A percentile compares a stretch with the other conserved stretches of the same genome.
These are phyloP conservation scores for Phytopythium delawarense DNA, from an alignment of 352 stramenopile species.

Conservation along the genomic window DNA sequence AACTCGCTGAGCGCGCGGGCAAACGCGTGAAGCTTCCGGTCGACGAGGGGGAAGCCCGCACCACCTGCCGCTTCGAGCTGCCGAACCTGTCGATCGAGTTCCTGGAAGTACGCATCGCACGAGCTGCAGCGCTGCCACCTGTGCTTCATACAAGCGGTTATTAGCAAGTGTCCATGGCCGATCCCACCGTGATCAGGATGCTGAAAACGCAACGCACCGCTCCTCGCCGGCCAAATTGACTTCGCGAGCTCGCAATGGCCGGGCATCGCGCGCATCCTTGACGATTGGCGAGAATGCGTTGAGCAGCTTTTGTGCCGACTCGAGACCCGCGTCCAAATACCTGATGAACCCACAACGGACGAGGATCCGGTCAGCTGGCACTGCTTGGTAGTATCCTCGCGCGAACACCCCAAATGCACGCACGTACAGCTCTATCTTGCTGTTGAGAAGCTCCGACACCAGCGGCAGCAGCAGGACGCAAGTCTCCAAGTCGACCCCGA, in stretches of 20 bases:
- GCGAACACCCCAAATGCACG: neutral
- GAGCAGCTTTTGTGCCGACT: conserved; percentile 59
- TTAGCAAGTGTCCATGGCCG: neutral
- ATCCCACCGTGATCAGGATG: conserved; percentile 2
- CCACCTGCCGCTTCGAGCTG: conserved; percentile 17
- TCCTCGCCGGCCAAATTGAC: conserved; percentile 77
- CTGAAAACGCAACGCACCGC: conserved; percentile 22
- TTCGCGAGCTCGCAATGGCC: conserved; percentile 42
- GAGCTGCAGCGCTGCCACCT: conserved; percentile 53
- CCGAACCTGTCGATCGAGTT: conserved; percentile 51
- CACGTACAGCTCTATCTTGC: conserved; percentile 64
- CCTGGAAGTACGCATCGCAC: conserved; percentile 64
- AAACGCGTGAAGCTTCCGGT: conserved; percentile 44
- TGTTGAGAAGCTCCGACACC: conserved; percentile 57
- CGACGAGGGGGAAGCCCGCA: conserved; percentile 28
- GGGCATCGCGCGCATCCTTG: conserved; percentile 50
- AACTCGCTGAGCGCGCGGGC: conserved; percentile 40
- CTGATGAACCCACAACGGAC: conserved; percentile 11
- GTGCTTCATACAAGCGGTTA: neutral
- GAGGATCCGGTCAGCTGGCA: neutral
- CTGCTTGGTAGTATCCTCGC: neutral
- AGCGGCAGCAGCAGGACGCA: conserved; percentile 76
- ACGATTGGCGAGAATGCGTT: conserved; percentile 72
- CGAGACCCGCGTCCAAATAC: conserved; percentile 56
- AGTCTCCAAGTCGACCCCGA: conserved; percentile 69